phyloP scores from a whole-genome alignment of 78 protist genomes.

The Abeoforma whisleri region DNA sequence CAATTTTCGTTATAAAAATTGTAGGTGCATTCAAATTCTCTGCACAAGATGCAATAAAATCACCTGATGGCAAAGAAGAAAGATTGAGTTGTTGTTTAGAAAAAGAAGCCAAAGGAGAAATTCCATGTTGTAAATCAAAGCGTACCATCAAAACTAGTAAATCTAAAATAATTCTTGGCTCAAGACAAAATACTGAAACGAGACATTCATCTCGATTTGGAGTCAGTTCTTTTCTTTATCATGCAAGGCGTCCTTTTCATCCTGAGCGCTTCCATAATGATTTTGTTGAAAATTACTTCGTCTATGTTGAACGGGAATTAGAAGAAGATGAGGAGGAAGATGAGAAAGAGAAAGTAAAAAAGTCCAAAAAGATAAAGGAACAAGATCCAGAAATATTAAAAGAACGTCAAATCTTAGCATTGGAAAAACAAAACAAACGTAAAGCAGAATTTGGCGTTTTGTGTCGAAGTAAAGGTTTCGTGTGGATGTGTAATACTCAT shows the following conservation, averaged over 20 bases:
- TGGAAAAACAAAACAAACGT: not conserved
- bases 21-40: no score
- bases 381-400: not conserved
- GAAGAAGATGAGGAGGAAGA: not conserved
- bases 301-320: not conserved
- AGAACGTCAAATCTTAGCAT: not conserved
- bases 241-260: conserved; percentile 75
- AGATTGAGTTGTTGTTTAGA: conserved; percentile 43
- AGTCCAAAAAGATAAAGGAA: no score
- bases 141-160: not conserved
- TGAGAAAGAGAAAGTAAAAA: not conserved
- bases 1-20: no score
- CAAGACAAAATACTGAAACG: conserved; percentile 17
- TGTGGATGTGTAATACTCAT: conserved; percentile 53
- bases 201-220: conserved; percentile 76
- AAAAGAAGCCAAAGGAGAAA: not conserved
- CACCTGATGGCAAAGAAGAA: conserved; percentile 46
- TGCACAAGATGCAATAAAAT: no score
- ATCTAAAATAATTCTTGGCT: not conserved
- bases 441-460: conserved; percentile 14
- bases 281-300: not conserved
- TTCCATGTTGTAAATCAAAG: not conserved
- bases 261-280: conserved; percentile 49
- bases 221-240: conserved; percentile 60
- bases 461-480: conserved; percentile 60